Base-by-base conservation (phyloP, 2,329 filamentous ascomycete species). In the Pseudogymnoascus sp. region DNA sequence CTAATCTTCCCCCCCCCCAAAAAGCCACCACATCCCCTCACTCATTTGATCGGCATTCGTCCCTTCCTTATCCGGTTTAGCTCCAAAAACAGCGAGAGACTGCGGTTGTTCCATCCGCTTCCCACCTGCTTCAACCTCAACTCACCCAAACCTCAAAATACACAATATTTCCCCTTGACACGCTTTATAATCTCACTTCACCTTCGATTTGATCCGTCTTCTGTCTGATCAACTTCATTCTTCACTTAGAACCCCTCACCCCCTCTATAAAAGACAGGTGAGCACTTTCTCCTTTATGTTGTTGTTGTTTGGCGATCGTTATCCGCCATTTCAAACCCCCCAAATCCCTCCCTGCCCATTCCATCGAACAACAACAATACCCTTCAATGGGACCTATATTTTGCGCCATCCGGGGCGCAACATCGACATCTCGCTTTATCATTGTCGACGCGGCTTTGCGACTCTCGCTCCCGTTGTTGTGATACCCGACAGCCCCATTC, bases 261-360 rank as follows among this genome's bases (percentile, higher is more conserved):
- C 57, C 50, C 65, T 63, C 38, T 53, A 64, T 42, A 66, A 65
- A 65, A 63, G 23, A 63, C 65, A 65, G 70, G 71, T 72, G 64
- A 72, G 71, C 63, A 42, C 60, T 50, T 59, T 62, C 63, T 60
- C 65, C 68, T 67, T 64, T 64, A 69, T 70, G 70, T 67, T 53
- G 47, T 53, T 57, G 47, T 57, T 57, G 47, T 33, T 57, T 57
- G 47, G 47, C 47, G 47, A 57, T 57, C 71, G 69, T 72, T 70
- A 72, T 71, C 65, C 64, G 42, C 42, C 64, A 47, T 53, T 63
- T 64, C 64, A 60, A 15, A 28, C 68, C 64, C 60, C 64, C 63
- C 59, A 57, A 47, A 57, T 28, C 47, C 26, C 47, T 33, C 26
- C 28, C 26, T 26, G 10, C 47, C 47, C 10, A 57, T 57, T 57